Evolutionary conservation across 108 stramenopile species (phyloP).

Genomic region (Poteriospumella lacustris): DNA sequence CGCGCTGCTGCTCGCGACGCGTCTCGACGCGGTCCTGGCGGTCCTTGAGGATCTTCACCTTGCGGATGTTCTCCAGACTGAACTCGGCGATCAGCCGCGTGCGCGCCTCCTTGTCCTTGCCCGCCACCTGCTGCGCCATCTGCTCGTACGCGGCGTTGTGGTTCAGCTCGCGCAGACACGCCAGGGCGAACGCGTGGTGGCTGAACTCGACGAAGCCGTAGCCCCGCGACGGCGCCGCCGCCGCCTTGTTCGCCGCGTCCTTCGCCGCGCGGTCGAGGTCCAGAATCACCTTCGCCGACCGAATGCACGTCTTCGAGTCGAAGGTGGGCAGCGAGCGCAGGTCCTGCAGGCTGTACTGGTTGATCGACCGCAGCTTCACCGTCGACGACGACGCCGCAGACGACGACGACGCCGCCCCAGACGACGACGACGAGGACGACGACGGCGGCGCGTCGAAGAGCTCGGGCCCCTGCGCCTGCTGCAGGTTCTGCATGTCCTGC

Average conservation of each 20-base stretch:
- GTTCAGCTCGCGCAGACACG: constrained; percentile 86
- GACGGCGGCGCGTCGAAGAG: no score
- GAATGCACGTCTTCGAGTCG: no score
- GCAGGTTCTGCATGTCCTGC: constrained; percentile 62
- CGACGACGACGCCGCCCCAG: no score
- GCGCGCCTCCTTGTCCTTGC: constrained; percentile 28
- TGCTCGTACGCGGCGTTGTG: constrained; percentile 77
- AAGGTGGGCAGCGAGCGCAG: no score
- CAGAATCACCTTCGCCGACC: constrained; percentile 70
- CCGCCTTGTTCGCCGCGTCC: no score
- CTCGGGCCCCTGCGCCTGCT: constrained; percentile 49
- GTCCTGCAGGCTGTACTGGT: no score
- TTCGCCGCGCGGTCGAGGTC: constrained; percentile 67
- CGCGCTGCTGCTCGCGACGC: not conserved
- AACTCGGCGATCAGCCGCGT: constrained; percentile 50
- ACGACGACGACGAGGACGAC: no score
- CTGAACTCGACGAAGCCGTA: constrained; percentile 97
- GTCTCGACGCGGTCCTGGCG: not conserved
- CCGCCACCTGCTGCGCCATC: constrained; percentile 4
- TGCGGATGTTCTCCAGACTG: constrained; percentile 49
- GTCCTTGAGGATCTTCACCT: constrained; percentile 46
- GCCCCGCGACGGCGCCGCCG: constrained; percentile 68
- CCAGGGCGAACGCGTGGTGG: constrained; percentile 88
- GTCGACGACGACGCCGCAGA: no score
- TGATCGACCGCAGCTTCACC: no score